Evolutionary conservation across 2,329 filamentous ascomycete genomes (phyloP).

Genomic region (Monilinia fructigena): DNA sequence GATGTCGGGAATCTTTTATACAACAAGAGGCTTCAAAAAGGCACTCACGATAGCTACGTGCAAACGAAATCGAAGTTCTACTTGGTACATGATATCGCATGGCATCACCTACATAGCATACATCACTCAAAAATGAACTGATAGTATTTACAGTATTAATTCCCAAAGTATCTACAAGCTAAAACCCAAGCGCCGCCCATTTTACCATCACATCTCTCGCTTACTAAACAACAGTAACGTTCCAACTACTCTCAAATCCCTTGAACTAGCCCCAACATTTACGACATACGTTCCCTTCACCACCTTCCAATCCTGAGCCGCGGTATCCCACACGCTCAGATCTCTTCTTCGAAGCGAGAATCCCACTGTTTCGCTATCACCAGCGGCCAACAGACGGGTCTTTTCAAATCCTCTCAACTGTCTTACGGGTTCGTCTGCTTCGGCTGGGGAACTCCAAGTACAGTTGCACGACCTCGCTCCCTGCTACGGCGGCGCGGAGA

Average conservation of each 20-base stretch:
- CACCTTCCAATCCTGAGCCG: conserved; percentile 4
- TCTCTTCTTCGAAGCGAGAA: conserved; percentile 57
- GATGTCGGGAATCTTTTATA: no score
- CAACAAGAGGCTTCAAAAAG: no score
- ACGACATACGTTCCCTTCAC: background rate
- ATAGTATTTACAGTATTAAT: background rate
- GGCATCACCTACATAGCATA: background rate
- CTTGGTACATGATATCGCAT: no score
- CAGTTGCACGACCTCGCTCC: conserved; percentile 56
- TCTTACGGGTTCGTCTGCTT: conserved; percentile 23
- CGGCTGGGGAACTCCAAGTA: conserved; percentile 35
- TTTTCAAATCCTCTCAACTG: conserved; percentile 27
- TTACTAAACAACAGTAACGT: background rate
- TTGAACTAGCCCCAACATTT: conserved; percentile 10
- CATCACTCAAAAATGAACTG: background rate
- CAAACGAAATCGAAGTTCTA: no score
- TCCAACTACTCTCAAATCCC: background rate
- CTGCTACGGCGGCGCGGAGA: conserved; percentile 49
- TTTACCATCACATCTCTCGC: background rate
- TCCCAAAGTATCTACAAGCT: background rate
- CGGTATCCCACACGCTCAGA: conserved; percentile 10
- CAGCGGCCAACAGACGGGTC: conserved; percentile 1
- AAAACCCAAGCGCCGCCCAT: background rate
- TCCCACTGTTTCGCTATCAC: conserved; percentile 55
- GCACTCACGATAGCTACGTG: no score